These are phyloP conservation scores for Auriscalpium microsporum DNA, from an alignment of 768 basidiomycete genomes.

Conservation along the genomic window DNA sequence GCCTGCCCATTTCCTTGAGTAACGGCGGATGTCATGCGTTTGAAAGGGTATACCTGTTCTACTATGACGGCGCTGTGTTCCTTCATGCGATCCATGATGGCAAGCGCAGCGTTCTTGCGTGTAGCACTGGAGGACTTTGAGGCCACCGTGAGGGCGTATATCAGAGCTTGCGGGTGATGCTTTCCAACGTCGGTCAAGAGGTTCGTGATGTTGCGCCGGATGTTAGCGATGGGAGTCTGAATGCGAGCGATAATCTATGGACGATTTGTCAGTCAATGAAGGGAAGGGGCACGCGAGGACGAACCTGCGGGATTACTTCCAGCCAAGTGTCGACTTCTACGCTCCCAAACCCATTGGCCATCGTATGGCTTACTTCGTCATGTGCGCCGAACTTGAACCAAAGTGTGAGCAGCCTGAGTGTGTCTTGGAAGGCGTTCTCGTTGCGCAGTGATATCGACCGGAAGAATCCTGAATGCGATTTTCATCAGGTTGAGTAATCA, in stretches of 20 bases:
- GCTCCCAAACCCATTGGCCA: slow-evolving; percentile 76
- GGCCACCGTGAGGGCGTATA: slow-evolving; percentile 93
- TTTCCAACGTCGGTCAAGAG: slow-evolving; percentile 89
- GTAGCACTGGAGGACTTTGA: slow-evolving; percentile 86
- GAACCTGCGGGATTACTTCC: slow-evolving; percentile 94
- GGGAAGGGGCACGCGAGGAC: slow-evolving; percentile 5
- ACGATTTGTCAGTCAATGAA: not conserved
- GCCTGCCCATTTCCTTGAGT: slow-evolving; percentile 38
- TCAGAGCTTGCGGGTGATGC: slow-evolving; percentile 94
- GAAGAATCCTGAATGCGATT: slow-evolving; percentile 66
- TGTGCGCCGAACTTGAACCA: slow-evolving; percentile 98
- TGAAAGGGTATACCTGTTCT: slow-evolving; percentile 50
- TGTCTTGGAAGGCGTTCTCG: slow-evolving; percentile 90
- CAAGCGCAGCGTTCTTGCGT: slow-evolving; percentile 73
- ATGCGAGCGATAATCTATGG: slow-evolving; percentile 93
- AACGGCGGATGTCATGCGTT: not conserved
- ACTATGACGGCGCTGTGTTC: slow-evolving; percentile 87
- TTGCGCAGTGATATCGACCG: slow-evolving; percentile 86
- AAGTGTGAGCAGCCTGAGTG: slow-evolving; percentile 81
- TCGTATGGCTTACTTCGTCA: slow-evolving; percentile 82
- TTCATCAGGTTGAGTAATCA: not conserved
- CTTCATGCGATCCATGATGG: slow-evolving; percentile 87
- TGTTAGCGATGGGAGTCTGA: slow-evolving; percentile 83
- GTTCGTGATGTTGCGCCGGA: slow-evolving; percentile 82
- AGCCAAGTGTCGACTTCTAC: slow-evolving; percentile 98